Conservation (phyloP, 345 rosid genomes). For the Conringia planisiliqua region DNA sequence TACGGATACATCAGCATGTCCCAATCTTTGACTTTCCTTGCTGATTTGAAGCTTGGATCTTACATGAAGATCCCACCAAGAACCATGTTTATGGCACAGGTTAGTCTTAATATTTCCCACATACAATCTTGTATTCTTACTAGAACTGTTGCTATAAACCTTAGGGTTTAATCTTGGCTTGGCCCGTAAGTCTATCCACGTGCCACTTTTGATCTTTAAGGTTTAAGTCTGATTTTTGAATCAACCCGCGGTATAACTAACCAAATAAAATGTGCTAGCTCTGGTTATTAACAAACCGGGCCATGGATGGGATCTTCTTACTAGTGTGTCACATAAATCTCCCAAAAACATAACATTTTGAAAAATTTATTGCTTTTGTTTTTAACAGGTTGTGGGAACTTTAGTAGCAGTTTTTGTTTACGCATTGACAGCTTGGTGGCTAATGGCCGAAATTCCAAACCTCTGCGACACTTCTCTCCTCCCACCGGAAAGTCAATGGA, state of each 20-base stretch:
- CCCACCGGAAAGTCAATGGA: constrained; percentile 72
- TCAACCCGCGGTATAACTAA: background rate
- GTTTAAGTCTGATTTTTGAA: too few relatives aligned
- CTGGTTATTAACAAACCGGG: too few relatives aligned
- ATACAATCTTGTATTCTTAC: background rate
- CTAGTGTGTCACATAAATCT: background rate
- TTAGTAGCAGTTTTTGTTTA: constrained; percentile 49
- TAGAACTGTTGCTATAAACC: background rate
- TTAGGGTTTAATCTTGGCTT: too few relatives aligned
- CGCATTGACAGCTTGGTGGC: constrained; percentile 75
- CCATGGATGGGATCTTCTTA: background rate
- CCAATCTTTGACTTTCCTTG: constrained; percentile 62
- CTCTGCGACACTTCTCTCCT: constrained; percentile 55
- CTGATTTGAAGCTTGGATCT: constrained; percentile 78
- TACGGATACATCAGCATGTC: constrained; percentile 84
- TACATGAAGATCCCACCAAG: constrained; percentile 96
- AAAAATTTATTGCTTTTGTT: background rate
- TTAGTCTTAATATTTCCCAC: background rate
- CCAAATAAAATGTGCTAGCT: too few relatives aligned
- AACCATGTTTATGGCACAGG: constrained; percentile 67
- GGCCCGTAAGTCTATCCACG: too few relatives aligned
- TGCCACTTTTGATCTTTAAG: background rate
- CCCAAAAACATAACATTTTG: background rate
- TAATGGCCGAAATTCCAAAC: constrained; percentile 62
- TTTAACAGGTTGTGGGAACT: constrained; percentile 62